Percentiles rank a stretch among this genome's conserved stretches.
Conservation (phyloP, 495 filamentous ascomycete genomes). For the Aspergillus nidulans region DNA sequence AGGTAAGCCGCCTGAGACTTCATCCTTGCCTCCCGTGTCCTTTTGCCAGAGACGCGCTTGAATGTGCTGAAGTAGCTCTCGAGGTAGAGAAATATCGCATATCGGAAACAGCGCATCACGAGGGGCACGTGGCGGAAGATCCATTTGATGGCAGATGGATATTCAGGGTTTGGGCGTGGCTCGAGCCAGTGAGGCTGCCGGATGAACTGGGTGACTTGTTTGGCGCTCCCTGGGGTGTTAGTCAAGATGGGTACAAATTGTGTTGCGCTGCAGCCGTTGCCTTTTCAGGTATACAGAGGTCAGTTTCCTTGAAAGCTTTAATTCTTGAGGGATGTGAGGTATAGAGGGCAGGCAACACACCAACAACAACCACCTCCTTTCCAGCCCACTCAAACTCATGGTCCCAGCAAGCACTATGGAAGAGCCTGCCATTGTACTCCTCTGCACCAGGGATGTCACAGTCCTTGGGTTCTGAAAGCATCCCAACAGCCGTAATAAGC, state of each 20-base stretch:
- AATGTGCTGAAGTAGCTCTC: conserved; percentile 38
- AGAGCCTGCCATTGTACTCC: conserved; percentile 45
- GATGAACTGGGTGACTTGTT: conserved; percentile 45
- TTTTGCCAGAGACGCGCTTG: conserved; percentile 22
- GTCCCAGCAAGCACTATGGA: conserved; percentile 59
- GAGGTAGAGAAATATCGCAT: conserved; percentile 21
- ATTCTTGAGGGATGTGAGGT: background rate
- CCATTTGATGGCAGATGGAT: conserved; percentile 33
- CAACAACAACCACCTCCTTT: conserved; percentile 55
- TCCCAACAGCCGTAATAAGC: conserved; percentile 44
- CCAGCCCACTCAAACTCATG: conserved; percentile 47
- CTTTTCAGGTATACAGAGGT: background rate
- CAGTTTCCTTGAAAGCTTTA: background rate
- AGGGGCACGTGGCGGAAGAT: conserved; percentile 26
- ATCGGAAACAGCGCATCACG: conserved; percentile 20
- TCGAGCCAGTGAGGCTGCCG: conserved; percentile 50
- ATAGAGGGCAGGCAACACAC: conserved; percentile 15
- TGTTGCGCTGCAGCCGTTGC: conserved; percentile 40
- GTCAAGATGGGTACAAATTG: conserved; percentile 38
- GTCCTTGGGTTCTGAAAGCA: conserved; percentile 37
- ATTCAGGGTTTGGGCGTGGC: conserved; percentile 26
- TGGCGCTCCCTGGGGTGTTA: conserved; percentile 24
- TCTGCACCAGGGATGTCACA: conserved; percentile 45
- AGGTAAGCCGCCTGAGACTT: conserved; percentile 36
- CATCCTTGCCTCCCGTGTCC: conserved; percentile 28